phyloP scores from a whole-genome alignment of 1,284 basidiomycete genomes.

The Cryptococcus wingfieldii region DNA sequence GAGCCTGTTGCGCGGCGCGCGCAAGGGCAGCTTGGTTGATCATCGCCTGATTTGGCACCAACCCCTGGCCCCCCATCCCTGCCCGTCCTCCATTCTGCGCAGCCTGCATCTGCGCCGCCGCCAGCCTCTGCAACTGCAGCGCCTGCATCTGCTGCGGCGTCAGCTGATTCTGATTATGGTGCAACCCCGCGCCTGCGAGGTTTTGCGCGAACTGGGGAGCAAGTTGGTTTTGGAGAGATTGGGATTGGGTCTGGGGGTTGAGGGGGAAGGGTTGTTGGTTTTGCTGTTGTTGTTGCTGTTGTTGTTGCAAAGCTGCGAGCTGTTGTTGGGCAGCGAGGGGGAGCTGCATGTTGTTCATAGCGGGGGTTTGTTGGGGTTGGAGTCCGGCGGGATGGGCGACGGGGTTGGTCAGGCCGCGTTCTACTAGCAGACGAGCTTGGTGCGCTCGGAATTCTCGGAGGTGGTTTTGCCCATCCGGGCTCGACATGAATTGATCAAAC shows the following conservation, averaged over 20 bases:
- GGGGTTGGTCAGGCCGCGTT: slow-evolving; percentile 23
- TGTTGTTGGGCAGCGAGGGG: slow-evolving; percentile 29
- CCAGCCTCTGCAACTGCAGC: slow-evolving; percentile 13
- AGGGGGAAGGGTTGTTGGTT: slow-evolving; percentile 2
- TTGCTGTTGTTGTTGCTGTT: slow-evolving; percentile 17
- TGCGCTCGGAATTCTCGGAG: slow-evolving; percentile 20
- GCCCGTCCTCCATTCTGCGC: not conserved
- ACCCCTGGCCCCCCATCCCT: not conserved
- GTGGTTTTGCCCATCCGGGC: slow-evolving; percentile 25
- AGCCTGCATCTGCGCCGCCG: slow-evolving; percentile 10
- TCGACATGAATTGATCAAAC: slow-evolving; percentile 27
- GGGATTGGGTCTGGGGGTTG: not conserved
- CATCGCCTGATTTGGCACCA: not conserved
- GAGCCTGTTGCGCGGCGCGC: not conserved
- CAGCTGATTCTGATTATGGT: not conserved
- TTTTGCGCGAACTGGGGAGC: slow-evolving; percentile 10
- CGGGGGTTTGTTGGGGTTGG: slow-evolving; percentile 18
- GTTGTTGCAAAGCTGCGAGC: slow-evolving; percentile 25
- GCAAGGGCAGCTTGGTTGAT: slow-evolving; percentile 1
- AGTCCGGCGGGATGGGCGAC: slow-evolving; percentile 13
- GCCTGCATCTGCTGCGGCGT: slow-evolving; percentile 20
- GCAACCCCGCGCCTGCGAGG: no score
- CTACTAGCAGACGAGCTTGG: slow-evolving; percentile 22
- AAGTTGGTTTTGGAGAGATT: slow-evolving; percentile 1
- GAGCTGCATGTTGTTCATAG: slow-evolving; percentile 25